Evolutionary conservation across 495 filamentous ascomycete genomes (phyloP).

Genomic region (Daldinia caldariorum): DNA sequence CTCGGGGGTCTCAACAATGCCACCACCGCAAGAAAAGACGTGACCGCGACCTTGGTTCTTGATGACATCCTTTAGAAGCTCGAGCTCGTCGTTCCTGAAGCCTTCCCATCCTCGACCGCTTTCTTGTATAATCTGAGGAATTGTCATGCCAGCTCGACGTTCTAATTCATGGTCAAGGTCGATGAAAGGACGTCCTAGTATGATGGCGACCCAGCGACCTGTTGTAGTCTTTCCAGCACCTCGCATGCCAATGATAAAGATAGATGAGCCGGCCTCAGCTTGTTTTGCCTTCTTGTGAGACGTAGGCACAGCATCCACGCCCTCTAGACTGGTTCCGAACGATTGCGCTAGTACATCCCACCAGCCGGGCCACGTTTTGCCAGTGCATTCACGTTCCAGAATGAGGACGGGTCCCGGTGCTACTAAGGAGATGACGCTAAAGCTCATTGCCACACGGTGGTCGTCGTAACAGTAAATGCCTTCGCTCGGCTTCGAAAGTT

Average conservation of each 20-base stretch:
- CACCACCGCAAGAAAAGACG: conserved; percentile 93
- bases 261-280: conserved; percentile 64
- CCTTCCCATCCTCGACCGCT: conserved; percentile 81
- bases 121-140: conserved; percentile 81
- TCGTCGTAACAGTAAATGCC: conserved; percentile 96
- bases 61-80: conserved; percentile 74
- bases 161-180: conserved; percentile 93
- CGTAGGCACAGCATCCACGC: conserved; percentile 67
- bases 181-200: conserved; percentile 78
- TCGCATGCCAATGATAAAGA: conserved; percentile 97
- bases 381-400: conserved; percentile 88
- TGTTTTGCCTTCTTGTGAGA: conserved; percentile 45
- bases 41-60: conserved; percentile 77
- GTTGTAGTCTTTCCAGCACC: conserved; percentile 97
- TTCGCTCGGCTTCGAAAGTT: conserved; percentile 67
- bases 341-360: conserved; percentile 86
- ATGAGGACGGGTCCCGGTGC: conserved; percentile 81
- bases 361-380: conserved; percentile 99
- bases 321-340: conserved; percentile 78
- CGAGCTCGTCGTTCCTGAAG: conserved; percentile 84
- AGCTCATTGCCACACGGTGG: conserved; percentile 98
- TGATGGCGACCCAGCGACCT: conserved; percentile 80
- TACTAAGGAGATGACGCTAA: conserved; percentile 85
- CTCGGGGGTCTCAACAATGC: conserved; percentile 87
- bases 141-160: conserved; percentile 71